A percentile compares a stretch with the other conserved stretches of the same genome.
Conservation (phyloP, 306 rosid species). For the Hylodesmum podocarpum region DNA sequence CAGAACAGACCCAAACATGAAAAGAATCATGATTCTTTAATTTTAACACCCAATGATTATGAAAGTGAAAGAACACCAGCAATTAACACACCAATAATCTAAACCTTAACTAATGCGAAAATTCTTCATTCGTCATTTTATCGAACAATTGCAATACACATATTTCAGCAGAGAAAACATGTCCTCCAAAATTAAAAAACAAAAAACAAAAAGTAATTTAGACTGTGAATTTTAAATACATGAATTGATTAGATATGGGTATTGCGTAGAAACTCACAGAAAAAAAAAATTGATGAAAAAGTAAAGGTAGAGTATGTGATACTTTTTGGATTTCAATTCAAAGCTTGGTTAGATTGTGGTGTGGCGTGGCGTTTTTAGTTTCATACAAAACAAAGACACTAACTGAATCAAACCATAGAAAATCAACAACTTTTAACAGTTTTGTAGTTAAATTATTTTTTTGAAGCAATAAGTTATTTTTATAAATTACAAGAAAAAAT, state of each 20-base stretch:
- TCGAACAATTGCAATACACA: not conserved
- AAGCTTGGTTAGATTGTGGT: not conserved
- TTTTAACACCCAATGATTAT: not conserved
- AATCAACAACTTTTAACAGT: too few relatives aligned
- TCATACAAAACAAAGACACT: too few relatives aligned
- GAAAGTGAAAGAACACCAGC: not conserved
- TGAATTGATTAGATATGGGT: not conserved
- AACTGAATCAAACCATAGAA: too few relatives aligned
- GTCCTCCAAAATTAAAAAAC: not conserved
- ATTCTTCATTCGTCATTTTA: not conserved
- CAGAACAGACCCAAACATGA: not conserved
- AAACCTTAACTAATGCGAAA: not conserved
- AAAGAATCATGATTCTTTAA: not conserved
- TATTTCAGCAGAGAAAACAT: not conserved
- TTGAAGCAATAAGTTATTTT: too few relatives aligned
- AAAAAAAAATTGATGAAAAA: not conserved
- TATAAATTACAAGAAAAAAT: too few relatives aligned
- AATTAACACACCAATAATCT: conserved; percentile 9
- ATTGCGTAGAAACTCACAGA: not conserved
- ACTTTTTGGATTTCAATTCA: not conserved
- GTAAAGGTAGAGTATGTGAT: not conserved
- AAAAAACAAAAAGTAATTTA: not conserved
- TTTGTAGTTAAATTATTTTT: too few relatives aligned
- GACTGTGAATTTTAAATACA: not conserved
- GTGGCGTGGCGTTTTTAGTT: not conserved